Base-by-base conservation (phyloP, 2,329 filamentous ascomycete genomes). In the Fusarium circinatum region DNA sequence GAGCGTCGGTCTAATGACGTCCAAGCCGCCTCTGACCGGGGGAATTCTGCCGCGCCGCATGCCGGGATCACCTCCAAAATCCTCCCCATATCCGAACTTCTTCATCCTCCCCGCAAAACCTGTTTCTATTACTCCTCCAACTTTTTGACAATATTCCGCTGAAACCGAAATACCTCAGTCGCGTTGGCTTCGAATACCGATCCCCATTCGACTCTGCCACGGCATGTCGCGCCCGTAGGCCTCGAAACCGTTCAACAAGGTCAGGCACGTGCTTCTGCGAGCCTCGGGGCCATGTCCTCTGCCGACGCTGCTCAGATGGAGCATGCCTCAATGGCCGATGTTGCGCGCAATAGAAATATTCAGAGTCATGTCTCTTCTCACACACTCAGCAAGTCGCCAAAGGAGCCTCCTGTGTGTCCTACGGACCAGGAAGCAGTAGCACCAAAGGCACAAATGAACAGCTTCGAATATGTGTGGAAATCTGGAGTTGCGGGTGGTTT, bases 401-500 rank as follows among this genome's bases (percentile, higher is more conserved):
- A 79, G 73, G 78, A 84, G 48, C 79, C 85, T 32, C 78, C 85
- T 42, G 79, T 88, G 67, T 87, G 83, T 76, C 85, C 86, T 24
- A 86, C 86, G 49, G 86, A 89, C 75, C 85, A 88, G 70, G 83
- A 80, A 44, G 65, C 75, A 24, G 74, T 86, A 76, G 81, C 87
- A 64, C 82, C 85, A 34, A 82, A 84, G 74, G 80, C 82, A 70
- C 85, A 85, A 73, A 87, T 87, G 77, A 90, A 92, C 80, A 96
- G 92, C 80, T 85, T 93, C 74, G 93, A 97, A 77, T 98, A 98
- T 83, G 85, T 96, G 48, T 87, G 94, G 83, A 90, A 94, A 77
- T 96, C 93, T 70, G 94, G 94, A 39, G 84, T 97, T 38, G 96
- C 96, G 5, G 96, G 96, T 54, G 96, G 96, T 22, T 76, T 98